Base-by-base conservation (phyloP, 345 rosid genomes). In the Salix caprea region DNA sequence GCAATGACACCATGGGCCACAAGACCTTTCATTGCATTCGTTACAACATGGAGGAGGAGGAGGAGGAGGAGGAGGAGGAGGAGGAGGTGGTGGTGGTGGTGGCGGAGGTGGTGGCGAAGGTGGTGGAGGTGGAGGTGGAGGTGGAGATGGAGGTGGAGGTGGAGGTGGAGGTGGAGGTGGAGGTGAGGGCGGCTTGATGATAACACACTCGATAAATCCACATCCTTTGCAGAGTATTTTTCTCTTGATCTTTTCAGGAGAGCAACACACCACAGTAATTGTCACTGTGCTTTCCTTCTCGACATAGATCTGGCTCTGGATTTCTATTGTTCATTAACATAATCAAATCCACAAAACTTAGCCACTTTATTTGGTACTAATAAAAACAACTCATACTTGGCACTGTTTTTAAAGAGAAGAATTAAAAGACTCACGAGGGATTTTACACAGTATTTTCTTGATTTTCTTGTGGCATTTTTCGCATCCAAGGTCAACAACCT, bases 261-360 rank as follows among this genome's bases (percentile, higher is more conserved):
- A 84, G 79, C 97, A 91, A 74, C 97, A 91, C 19, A 86, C 90
- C 30, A 94, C 95, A 11, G 82, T 94, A 80, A 94, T 86, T 52
- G 67, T 77, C 77, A 80, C 97, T 4, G 73, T 84, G 81, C 91
- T 92, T 10, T 79, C 34, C 86, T 94, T 89, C 76, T 89, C 92
- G 73, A 91, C 89, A 50, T 82, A 92, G 8, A 77, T 4, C 80
- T 88, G 92, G 83, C 82, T 88, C 78, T 66, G 54, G n/a, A 80
- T 75, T 71, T 80, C 83, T 94, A 81, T 86, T 81, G 90, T 82
- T 75, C 90, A 65, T 50, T 89, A 89, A 65, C 37, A n/a, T n/a
- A n/a, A n/a, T n/a, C n/a, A 12, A 39, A 39, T 39, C 42, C 42
- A 39, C 42, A 39, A n/a, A 62, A 81, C 88, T 84, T 80, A 88